Conservation (phyloP, 2,329 filamentous ascomycete species). For the Tolypocladium ophioglossoides region DNA sequence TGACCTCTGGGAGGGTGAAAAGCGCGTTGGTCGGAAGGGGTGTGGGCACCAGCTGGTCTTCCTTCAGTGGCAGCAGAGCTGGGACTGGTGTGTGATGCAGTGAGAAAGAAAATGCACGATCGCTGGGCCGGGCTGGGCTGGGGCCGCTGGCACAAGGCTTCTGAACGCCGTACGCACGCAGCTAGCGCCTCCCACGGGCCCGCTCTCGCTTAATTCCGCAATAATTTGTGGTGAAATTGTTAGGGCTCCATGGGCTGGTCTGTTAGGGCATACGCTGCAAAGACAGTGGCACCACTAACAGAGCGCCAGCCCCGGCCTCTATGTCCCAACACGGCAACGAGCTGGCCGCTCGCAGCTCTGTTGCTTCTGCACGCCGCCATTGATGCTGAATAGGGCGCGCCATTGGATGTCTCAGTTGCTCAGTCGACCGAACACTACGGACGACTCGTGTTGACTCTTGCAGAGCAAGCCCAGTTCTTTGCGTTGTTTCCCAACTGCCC, state of each 20-base stretch:
- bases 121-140: neutral
- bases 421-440: too few relatives aligned
- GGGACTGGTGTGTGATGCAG: neutral
- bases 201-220: slow-evolving; percentile 11
- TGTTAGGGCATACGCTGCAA: neutral
- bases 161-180: neutral
- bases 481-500: neutral
- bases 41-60: slow-evolving; percentile 2
- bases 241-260: slow-evolving; percentile 10
- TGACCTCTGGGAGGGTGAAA: slow-evolving; percentile 21
- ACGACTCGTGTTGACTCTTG: too few relatives aligned
- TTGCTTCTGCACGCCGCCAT: neutral
- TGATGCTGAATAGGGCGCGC: neutral
- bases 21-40: slow-evolving; percentile 8
- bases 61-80: neutral
- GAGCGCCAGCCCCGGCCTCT: too few relatives aligned
- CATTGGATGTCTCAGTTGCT: neutral
- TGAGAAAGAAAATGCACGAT: slow-evolving; percentile 6
- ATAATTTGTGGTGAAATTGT: slow-evolving; percentile 14
- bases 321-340: neutral
- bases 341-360: neutral
- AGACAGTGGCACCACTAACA: slow-evolving; percentile 1
- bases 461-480: neutral
- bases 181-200: slow-evolving; percentile 1
- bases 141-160: neutral